Percentiles rank a stretch among this genome's conserved stretches.
Evolutionary conservation across 331 rosid species (phyloP).

Genomic region (Rhamnella rubrinervis): DNA sequence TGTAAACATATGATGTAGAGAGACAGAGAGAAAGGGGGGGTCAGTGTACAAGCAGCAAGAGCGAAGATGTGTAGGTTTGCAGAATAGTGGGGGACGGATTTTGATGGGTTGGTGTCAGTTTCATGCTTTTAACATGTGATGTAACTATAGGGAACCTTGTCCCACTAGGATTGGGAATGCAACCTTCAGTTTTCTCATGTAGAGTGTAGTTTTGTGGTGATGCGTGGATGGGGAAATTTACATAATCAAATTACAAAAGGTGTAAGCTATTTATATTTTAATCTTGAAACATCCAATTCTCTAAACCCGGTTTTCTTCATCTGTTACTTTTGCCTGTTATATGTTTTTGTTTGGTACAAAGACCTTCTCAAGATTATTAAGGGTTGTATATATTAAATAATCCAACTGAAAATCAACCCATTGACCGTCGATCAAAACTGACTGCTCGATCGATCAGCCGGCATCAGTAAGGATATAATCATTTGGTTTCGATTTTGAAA

Average conservation of each 20-base stretch:
- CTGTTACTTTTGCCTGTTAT: neutral
- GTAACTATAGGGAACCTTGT: conserved; percentile 14
- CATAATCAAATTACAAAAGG: neutral
- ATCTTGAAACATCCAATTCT: too few relatives aligned
- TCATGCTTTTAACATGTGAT: conserved; percentile 1
- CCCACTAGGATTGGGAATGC: conserved; percentile 27
- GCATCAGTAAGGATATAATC: too few relatives aligned
- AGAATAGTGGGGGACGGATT: conserved; percentile 17
- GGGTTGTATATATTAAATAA: too few relatives aligned
- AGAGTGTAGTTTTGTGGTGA: conserved; percentile 2
- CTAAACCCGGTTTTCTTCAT: neutral
- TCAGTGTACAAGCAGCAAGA: conserved; percentile 27
- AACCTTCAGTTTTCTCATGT: conserved; percentile 9
- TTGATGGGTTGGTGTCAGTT: conserved; percentile 27
- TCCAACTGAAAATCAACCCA: too few relatives aligned
- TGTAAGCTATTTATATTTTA: too few relatives aligned
- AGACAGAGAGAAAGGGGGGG: neutral
- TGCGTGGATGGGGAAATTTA: conserved; percentile 11
- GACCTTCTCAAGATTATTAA: too few relatives aligned
- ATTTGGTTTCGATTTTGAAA: too few relatives aligned
- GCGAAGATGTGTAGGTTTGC: conserved; percentile 12
- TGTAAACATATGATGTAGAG: neutral
- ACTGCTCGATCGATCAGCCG: too few relatives aligned
- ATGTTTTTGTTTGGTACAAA: too few relatives aligned
- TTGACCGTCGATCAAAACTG: too few relatives aligned